Percentiles rank a stretch among this genome's conserved stretches.
Evolutionary conservation across 345 rosid genomes (phyloP).

Genomic region (Acer campestre): DNA sequence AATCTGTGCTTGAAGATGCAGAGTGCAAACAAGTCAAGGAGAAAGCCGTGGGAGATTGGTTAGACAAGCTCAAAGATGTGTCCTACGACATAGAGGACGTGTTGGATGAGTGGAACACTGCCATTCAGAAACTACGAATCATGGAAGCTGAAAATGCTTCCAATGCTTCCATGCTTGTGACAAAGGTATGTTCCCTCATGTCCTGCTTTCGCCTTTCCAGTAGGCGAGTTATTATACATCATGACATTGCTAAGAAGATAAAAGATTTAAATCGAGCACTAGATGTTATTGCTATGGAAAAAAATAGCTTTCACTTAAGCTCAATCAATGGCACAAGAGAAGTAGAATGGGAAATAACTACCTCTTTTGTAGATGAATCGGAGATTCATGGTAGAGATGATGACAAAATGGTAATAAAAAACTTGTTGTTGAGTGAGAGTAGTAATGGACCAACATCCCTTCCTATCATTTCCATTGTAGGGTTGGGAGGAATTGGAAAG

Average conservation of each 20-base stretch:
- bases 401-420: not conserved
- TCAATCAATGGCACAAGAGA: not conserved
- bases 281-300: not conserved
- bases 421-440: constrained; percentile 8
- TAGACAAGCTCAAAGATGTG: not conserved
- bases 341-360: not conserved
- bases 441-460: not conserved
- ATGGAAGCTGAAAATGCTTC: not conserved
- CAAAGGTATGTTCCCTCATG: constrained; percentile 1
- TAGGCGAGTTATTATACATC: not conserved
- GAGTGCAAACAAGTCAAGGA: not conserved
- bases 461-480: not conserved
- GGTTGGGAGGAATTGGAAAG: constrained; percentile 10
- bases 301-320: not conserved
- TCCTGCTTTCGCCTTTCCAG: not conserved
- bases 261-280: not conserved
- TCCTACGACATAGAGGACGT: not conserved
- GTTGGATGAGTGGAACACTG: constrained; percentile 13
- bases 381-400: constrained; percentile 17
- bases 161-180: not conserved
- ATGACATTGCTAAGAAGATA: not conserved
- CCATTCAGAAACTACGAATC: not conserved
- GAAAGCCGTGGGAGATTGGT: not conserved
- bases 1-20: not conserved
- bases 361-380: not conserved